These are phyloP conservation scores for Blepharisma stoltei DNA, from an alignment of 73 alveolate genomes.

Conservation along the genomic window DNA sequence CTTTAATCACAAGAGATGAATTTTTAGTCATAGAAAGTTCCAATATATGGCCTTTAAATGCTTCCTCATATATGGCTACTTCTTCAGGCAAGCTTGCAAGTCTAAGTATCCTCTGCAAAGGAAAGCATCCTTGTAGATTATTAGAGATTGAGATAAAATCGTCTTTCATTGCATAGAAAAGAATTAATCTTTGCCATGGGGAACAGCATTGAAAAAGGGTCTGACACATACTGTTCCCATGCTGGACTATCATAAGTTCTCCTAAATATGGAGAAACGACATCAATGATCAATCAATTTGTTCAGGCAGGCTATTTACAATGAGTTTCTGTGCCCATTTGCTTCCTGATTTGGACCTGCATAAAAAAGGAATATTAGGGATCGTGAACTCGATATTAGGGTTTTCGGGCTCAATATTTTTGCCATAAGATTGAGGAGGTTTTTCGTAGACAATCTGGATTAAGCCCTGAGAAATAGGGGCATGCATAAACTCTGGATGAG, in stretches of 20 bases:
- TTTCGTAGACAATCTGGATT: too few relatives aligned
- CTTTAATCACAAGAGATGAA: background rate
- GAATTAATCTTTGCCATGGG: background rate
- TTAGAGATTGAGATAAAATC: background rate
- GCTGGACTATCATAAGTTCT: background rate
- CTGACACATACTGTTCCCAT: background rate
- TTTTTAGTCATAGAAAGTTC: background rate
- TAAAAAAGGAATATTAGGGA: background rate
- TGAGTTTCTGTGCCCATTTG: background rate
- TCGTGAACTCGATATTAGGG: too few relatives aligned
- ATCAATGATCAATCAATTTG: background rate
- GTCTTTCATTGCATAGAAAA: background rate
- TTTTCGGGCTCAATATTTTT: too few relatives aligned
- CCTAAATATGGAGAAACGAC: background rate
- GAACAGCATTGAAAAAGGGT: background rate
- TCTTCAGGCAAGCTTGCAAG: background rate
- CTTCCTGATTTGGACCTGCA: background rate
- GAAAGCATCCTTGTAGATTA: background rate
- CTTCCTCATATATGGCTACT: background rate
- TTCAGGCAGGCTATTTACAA: background rate
- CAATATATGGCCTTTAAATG: background rate
- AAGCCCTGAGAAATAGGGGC: too few relatives aligned
- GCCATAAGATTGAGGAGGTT: too few relatives aligned
- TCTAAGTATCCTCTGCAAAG: background rate
- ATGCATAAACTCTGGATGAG: too few relatives aligned